Evolutionary conservation across 1,284 basidiomycete species (phyloP), one percentile per base, ranked within the genome.

Genomic region (Ceratobasidium theobromae): DNA sequence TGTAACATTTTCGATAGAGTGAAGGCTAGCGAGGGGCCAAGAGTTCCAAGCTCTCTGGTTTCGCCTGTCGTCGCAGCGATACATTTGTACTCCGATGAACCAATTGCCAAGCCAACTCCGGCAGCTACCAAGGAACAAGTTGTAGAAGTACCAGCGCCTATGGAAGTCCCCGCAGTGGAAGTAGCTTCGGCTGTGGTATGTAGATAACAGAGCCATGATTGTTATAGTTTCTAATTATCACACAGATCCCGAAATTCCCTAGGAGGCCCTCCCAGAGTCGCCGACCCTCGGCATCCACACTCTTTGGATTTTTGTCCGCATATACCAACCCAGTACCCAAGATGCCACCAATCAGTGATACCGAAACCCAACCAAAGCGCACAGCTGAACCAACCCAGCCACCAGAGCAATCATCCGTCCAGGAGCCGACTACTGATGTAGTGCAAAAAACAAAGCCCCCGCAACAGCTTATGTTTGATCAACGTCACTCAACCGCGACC

Each of bases 51-150:
- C 27, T 40, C 85, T 69, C 78, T 92, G 65, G 82, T 78, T 71
- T 73, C 74, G n/a, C 86, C 89, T 28, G 75, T 88, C 57, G 88
- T 82, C 8, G 79, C 88, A 69, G 82, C 88, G 14, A 67, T 33
- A n/a, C 67, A 51, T 23, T 53, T 64, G 35, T 53, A 64, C 27
- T 64, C 60, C 11, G 60, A 54, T 18, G 67, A 62, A 12, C 60
- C 67, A 1, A 45, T 48, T 4, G 53, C 33, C 16, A 58, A 46
- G 30, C 32, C 66, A 4, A 30, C 49, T 18, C 48, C 55, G 16
- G 18, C 35, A n/a, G n/a, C 23, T 16, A n/a, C 52, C 2, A 52
- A n/a, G 18, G 64, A 57, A 30, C 45, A 53, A n/a, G 27, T 52
- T 16, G 45, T 52, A 1, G 53, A 55, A 11, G 53, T 55, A 12